phyloP scores from a whole-genome alignment of 2,329 filamentous ascomycete genomes.

The Botrytis cinerea region DNA sequence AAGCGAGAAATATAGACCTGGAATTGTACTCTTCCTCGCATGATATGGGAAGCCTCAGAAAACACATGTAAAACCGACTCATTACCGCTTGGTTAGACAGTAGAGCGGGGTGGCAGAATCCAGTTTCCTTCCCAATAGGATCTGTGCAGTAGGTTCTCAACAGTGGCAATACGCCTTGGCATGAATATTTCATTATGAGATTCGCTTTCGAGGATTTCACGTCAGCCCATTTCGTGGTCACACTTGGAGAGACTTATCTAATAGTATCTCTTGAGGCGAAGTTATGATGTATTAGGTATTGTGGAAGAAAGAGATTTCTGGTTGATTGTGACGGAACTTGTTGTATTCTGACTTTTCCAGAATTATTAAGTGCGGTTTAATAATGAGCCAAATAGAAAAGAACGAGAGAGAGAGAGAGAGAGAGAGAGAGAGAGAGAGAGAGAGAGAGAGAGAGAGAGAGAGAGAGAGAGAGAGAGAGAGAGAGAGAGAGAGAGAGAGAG shows the following conservation, averaged over 20 bases:
- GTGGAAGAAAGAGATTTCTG: background rate
- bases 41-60: background rate
- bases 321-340: no score
- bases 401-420: background rate
- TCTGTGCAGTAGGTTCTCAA: background rate
- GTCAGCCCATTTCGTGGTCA: no score
- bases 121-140: background rate
- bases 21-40: background rate
- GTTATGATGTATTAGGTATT: background rate
- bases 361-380: background rate
- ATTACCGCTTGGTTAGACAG: accelerated
- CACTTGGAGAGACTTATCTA: background rate
- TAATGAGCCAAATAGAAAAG: background rate
- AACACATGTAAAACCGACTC: background rate
- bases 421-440: background rate
- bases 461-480: background rate
- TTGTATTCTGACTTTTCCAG: background rate
- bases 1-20: no score
- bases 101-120: background rate
- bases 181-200: background rate
- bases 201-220: background rate
- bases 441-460: background rate
- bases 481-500: background rate
- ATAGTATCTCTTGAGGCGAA: background rate
- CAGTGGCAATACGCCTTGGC: background rate